Percentiles rank a stretch among this genome's conserved stretches.
phyloP scores from a whole-genome alignment of 2,329 filamentous ascomycete genomes.

The Ophiostoma ulmi region DNA sequence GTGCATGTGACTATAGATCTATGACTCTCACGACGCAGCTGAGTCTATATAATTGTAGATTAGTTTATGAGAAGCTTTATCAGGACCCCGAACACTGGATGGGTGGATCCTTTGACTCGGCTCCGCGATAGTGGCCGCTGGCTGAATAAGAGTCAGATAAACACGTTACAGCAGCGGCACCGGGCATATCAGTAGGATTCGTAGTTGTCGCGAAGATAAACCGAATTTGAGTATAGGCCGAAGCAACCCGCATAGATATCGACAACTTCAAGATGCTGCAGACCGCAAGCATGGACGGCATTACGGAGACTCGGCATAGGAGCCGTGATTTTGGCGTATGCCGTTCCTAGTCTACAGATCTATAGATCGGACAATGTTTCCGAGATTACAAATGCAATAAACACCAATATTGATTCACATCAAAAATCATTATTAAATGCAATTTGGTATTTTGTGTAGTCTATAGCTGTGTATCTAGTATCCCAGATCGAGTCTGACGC shows the following conservation, averaged over 20 bases:
- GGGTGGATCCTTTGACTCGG: neutral
- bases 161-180: neutral
- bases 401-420: neutral
- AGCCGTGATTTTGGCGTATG: neutral
- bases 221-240: neutral
- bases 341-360: neutral
- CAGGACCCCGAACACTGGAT: neutral
- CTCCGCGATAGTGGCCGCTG: neutral
- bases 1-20: neutral
- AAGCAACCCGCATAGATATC: neutral
- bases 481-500: neutral
- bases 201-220: neutral
- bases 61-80: neutral
- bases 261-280: neutral
- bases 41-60: constrained; percentile 1
- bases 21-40: neutral
- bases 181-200: neutral
- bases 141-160: neutral
- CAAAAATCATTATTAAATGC: neutral
- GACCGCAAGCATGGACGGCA: neutral
- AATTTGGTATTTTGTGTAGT: neutral
- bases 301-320: neutral
- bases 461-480: neutral
- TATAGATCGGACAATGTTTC: neutral
- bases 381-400: neutral